Evolutionary conservation across 192 early-diverging fungal species (phyloP).

Genomic region (Entomortierella beljakovae): DNA sequence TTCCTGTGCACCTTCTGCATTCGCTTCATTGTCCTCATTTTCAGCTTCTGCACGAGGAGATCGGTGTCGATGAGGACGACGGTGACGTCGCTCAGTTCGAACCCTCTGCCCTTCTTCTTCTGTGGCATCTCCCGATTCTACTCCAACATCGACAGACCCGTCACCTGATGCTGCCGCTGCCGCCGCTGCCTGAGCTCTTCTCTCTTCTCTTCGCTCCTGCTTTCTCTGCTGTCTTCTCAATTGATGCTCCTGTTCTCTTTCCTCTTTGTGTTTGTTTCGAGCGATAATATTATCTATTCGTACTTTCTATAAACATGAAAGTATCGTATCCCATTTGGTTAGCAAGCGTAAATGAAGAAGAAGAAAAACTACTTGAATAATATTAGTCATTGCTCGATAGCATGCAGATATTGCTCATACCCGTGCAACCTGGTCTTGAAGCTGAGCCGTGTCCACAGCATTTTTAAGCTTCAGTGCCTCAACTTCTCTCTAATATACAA

Average conservation of each 20-base stretch:
- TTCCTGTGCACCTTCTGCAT: constrained; percentile 2
- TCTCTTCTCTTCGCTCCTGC: constrained; percentile 28
- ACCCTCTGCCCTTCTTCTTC: not conserved
- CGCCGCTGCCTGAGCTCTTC: constrained; percentile 1
- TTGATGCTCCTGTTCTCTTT: constrained; percentile 27
- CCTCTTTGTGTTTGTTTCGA: constrained; percentile 34
- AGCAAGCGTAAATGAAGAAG: not conserved
- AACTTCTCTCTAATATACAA: constrained; percentile 24
- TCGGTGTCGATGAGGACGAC: constrained; percentile 32
- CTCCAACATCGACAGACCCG: constrained; percentile 4
- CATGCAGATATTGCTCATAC: constrained; percentile 10
- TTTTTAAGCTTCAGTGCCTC: constrained; percentile 35
- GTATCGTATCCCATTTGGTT: not conserved
- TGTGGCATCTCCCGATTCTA: constrained; percentile 1
- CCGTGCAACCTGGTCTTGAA: constrained; percentile 42
- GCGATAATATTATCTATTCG: constrained; percentile 36
- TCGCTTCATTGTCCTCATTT: constrained; percentile 5
- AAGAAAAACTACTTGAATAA: not conserved
- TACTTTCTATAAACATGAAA: constrained; percentile 19
- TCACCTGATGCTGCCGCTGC: not conserved
- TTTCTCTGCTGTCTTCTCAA: constrained; percentile 15
- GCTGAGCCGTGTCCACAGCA: constrained; percentile 21
- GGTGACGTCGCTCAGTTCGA: constrained; percentile 18
- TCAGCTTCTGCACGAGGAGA: constrained; percentile 23
- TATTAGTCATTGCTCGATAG: not conserved